These are phyloP conservation scores for Fusarium subtropicale DNA, from an alignment of 2,329 filamentous ascomycete genomes.

Conservation along the genomic window DNA sequence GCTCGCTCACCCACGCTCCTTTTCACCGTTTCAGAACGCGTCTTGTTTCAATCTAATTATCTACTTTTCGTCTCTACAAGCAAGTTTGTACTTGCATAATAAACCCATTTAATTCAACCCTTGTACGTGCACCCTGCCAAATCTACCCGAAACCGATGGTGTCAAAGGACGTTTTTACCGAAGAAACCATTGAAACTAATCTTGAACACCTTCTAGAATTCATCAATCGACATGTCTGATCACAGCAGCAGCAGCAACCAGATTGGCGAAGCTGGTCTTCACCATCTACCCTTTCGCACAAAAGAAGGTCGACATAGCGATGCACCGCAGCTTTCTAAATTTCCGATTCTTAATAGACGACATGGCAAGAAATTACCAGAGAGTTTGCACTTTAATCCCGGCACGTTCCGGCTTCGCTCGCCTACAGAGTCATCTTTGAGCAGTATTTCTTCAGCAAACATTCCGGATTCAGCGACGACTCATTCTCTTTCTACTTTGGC, in stretches of 20 bases:
- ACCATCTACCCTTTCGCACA: slow-evolving; percentile 44
- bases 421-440: slow-evolving; percentile 55
- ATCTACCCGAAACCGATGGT: slow-evolving; percentile 2
- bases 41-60: slow-evolving; percentile 24
- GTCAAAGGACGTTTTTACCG: not conserved
- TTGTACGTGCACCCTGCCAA: slow-evolving; percentile 8
- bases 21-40: not conserved
- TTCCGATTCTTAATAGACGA: slow-evolving; percentile 25
- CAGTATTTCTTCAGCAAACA: slow-evolving; percentile 53
- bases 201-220: slow-evolving; percentile 3
- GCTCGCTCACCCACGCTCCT: slow-evolving; percentile 8
- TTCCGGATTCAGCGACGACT: slow-evolving; percentile 55
- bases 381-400: slow-evolving; percentile 47
- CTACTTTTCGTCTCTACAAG: not conserved
- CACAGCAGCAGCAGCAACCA: slow-evolving; percentile 9
- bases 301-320: slow-evolving; percentile 37
- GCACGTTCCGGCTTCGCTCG: slow-evolving; percentile 50
- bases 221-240: slow-evolving; percentile 37
- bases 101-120: slow-evolving; percentile 10
- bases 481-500: slow-evolving; percentile 53
- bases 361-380: slow-evolving; percentile 47
- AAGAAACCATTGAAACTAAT: not conserved
- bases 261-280: slow-evolving; percentile 42
- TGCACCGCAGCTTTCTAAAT: slow-evolving; percentile 25
- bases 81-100: not conserved